Conservation (phyloP, 2,329 filamentous ascomycete genomes). For the Daldinia sp. region DNA sequence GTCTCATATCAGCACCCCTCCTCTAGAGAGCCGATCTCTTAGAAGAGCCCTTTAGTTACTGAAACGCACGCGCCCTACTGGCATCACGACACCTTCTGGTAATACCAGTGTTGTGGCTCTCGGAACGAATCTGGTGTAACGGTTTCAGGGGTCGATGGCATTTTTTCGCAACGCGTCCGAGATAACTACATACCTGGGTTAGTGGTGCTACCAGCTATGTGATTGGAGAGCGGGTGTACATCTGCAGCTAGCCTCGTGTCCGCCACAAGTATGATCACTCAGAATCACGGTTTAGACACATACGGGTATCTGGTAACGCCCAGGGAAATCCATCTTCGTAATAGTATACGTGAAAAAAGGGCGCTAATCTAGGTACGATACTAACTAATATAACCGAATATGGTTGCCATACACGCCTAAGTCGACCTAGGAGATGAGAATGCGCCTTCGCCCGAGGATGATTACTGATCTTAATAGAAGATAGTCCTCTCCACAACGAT, state of each 20-base stretch:
- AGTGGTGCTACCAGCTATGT: constrained; percentile 10
- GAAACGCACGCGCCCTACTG: constrained; percentile 18
- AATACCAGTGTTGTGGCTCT: constrained; percentile 21
- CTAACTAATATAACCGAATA: neutral
- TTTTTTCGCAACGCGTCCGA: constrained; percentile 7
- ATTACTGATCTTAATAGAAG: neutral
- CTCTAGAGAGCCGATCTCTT: constrained; percentile 8
- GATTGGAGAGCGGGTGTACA: constrained; percentile 4
- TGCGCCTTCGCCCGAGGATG: neutral
- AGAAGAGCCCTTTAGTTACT: constrained; percentile 8
- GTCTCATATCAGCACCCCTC: constrained; percentile 21
- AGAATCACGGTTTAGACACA: neutral
- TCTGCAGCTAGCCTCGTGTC: constrained; percentile 23
- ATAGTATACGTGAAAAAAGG: neutral
- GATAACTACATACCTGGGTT: constrained; percentile 8
- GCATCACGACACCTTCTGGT: constrained; percentile 2
- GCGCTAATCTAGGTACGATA: neutral
- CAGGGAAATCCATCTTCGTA: neutral
- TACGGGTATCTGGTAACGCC: neutral
- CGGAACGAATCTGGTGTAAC: constrained; percentile 34
- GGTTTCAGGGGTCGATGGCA: constrained; percentile 25
- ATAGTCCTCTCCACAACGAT: neutral
- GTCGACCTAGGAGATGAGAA: neutral
- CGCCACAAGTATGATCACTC: constrained; percentile 12
- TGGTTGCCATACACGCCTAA: neutral